Conservation (phyloP, 768 basidiomycete species). For the Megacollybia marginata region DNA sequence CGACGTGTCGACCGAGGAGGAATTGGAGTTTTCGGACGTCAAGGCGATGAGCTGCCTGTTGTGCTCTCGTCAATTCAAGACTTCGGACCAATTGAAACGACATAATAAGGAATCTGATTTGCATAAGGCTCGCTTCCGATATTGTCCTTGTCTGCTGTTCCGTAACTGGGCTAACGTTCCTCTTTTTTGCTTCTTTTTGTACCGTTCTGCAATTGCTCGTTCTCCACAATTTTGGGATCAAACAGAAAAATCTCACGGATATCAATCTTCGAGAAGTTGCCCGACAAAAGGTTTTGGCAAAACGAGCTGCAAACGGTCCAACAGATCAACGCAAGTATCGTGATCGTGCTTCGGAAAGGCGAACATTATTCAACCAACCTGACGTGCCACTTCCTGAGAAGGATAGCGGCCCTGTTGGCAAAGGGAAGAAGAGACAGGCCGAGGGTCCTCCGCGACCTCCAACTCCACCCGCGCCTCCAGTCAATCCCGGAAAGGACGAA, state of each 20-base stretch:
- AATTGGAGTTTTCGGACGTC: conserved; percentile 81
- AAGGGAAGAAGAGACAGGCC: conserved; percentile 29
- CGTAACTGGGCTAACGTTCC: conserved; percentile 23
- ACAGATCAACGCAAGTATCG: conserved; percentile 77
- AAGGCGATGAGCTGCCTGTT: conserved; percentile 75
- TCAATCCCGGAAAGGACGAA: conserved; percentile 73
- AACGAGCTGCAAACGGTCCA: conserved; percentile 26
- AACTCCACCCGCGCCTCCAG: conserved; percentile 53
- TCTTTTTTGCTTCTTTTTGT: conserved; percentile 12
- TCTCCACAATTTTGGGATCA: conserved; percentile 1
- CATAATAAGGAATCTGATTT: conserved; percentile 93
- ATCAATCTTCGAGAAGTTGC: conserved; percentile 65
- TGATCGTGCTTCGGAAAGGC: conserved; percentile 89
- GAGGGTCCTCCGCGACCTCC: conserved; percentile 60
- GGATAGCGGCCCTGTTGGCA: conserved; percentile 18
- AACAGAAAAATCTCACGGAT: conserved; percentile 83
- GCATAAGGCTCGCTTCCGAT: conserved; percentile 74
- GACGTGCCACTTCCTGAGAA: conserved; percentile 65
- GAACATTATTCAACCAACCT: conserved; percentile 88
- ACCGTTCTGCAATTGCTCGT: conserved; percentile 1
- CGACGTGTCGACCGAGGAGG: conserved; percentile 31
- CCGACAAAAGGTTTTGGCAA: conserved; percentile 51
- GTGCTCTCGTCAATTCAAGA: conserved; percentile 91
- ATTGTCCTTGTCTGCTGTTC: conserved; percentile 21
- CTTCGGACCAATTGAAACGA: conserved; percentile 73